phyloP scores from a whole-genome alignment of 306 rosid genomes.

The Oxytropis ochrocephala region DNA sequence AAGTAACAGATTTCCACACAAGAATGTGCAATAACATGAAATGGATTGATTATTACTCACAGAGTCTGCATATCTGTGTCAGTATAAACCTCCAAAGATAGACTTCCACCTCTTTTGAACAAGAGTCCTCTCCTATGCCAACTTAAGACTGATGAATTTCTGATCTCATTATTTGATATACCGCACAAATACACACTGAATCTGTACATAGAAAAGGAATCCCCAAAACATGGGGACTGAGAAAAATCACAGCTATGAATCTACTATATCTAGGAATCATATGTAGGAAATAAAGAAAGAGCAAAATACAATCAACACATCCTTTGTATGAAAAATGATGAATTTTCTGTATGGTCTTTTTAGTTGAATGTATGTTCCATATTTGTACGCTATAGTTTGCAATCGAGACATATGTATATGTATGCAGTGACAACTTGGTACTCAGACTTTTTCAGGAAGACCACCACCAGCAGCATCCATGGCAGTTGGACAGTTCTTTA shows the following conservation, averaged over 20 bases:
- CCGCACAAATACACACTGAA: too few relatives aligned
- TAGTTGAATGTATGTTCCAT: slow-evolving; percentile 16
- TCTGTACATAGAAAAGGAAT: neutral
- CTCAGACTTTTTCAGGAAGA: slow-evolving; percentile 96
- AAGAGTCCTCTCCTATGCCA: too few relatives aligned
- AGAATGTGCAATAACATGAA: too few relatives aligned
- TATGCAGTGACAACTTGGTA: slow-evolving; percentile 37
- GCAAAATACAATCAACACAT: neutral
- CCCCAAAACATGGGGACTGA: neutral
- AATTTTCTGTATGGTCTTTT: slow-evolving; percentile 3
- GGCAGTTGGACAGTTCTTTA: slow-evolving; percentile 98
- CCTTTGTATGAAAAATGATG: neutral
- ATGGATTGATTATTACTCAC: too few relatives aligned
- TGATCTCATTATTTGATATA: too few relatives aligned
- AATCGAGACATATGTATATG: neutral
- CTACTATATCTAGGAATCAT: neutral
- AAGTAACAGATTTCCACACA: too few relatives aligned
- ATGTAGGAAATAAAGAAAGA: neutral
- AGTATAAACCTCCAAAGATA: too few relatives aligned
- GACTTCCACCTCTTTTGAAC: too few relatives aligned
- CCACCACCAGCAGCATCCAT: slow-evolving; percentile 98
- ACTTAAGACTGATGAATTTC: too few relatives aligned
- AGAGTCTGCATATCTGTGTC: too few relatives aligned
- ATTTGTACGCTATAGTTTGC: neutral
- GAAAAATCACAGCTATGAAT: neutral